phyloP scores from a whole-genome alignment of 441 rosid species.

The Populus trichocarpa region DNA sequence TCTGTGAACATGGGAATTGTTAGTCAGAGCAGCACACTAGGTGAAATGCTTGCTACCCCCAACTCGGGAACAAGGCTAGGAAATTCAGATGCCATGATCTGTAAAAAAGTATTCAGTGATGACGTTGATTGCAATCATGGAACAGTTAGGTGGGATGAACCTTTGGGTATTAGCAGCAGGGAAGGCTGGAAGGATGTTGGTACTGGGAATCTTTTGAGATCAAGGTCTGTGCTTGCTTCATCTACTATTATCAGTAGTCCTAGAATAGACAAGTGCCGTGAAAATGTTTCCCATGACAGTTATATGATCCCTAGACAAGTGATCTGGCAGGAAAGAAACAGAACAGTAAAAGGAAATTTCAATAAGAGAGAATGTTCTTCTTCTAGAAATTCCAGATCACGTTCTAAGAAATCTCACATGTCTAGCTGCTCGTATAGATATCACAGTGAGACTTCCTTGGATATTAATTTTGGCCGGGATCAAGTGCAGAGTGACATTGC shows the following conservation, averaged over 20 bases:
- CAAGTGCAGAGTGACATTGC: slow-evolving; percentile 28
- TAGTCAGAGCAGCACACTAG: slow-evolving; percentile 69
- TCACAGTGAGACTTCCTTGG: slow-evolving; percentile 39
- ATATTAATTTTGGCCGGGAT: slow-evolving; percentile 32
- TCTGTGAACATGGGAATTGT: slow-evolving; percentile 48
- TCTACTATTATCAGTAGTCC: slow-evolving; percentile 42
- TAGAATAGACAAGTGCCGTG: slow-evolving; percentile 24
- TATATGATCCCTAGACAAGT: slow-evolving; percentile 44
- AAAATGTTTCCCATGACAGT: slow-evolving; percentile 35
- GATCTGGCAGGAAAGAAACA: slow-evolving; percentile 40
- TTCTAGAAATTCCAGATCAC: slow-evolving; percentile 41
- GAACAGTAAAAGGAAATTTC: slow-evolving; percentile 39
- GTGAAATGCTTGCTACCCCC: slow-evolving; percentile 90
- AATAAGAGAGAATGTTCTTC: slow-evolving; percentile 34
- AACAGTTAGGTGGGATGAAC: slow-evolving; percentile 40
- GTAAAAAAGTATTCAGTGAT: slow-evolving; percentile 31
- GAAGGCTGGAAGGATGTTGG: slow-evolving; percentile 89
- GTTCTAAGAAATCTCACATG: slow-evolving; percentile 31
- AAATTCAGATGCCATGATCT: slow-evolving; percentile 32
- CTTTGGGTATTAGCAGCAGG: slow-evolving; percentile 90
- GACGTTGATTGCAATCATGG: slow-evolving; percentile 29
- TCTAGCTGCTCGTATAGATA: slow-evolving; percentile 25
- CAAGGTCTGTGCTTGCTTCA: slow-evolving; percentile 67
- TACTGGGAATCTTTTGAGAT: slow-evolving; percentile 41
- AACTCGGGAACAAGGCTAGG: slow-evolving; percentile 49